Base-by-base conservation (phyloP, 805 yeast genomes). In the Candida schatavii region DNA sequence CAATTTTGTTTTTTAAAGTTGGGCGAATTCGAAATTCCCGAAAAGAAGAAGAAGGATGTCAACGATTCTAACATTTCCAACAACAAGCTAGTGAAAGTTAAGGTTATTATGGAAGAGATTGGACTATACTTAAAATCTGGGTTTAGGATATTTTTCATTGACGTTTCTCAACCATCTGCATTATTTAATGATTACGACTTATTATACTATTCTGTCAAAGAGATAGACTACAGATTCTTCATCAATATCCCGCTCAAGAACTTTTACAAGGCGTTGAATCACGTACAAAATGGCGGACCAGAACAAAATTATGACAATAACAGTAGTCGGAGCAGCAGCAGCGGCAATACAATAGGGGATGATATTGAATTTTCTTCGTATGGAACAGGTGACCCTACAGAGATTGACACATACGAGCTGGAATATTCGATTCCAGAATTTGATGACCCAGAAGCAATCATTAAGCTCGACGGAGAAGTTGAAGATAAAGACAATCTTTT, bases 91-190 rank as follows among this genome's bases (percentile, higher is more conserved):
- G 46, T 56, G 5, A 61, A 61, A 41, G 62, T 76, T 9, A 70
- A 71, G 32, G 55, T 78, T 27, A 56, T 64, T 0, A 70, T 80
- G 72, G 83, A 78, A 46, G 86, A 81, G 47, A 67, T 74, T 3
- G 85, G 85, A 0, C 54, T 74, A 19, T 74, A 70, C 46, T 47
- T 75, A 19, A 81, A 80, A 54, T 66, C 76, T 0, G 80, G 82
- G 2, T 70, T 79, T 43, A 57, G 70, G 27, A 65, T 75, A 4
- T 65, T 55, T 34, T 74, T 70, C 50, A 58, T 75, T 30, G 78
- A 75, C 45, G 54, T 70, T 5, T 57, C 70, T 9, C 72, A 62
- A 47, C 73, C 72, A 2, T 62, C 72, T 3, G 39, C 61, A 36
- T 50, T 70, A 18, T 66, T 66, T 50, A 70, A 70, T 47, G 72